Evolutionary conservation across 2,329 filamentous ascomycete genomes (phyloP).

Genomic region (Exophiala sideris): DNA sequence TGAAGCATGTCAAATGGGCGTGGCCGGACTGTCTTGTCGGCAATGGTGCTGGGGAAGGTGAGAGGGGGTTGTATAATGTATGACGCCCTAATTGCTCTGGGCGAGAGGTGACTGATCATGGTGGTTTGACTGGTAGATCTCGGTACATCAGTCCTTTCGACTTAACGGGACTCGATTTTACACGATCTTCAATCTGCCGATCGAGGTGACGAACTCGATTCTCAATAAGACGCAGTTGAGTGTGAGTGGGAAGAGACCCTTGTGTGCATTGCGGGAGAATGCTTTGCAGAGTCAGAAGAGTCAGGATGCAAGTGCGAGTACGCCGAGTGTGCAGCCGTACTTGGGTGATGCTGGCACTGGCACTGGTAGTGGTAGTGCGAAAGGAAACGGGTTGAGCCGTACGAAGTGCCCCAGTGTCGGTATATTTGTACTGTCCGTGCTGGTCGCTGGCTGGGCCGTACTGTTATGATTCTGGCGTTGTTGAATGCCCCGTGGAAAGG

Average conservation of each 20-base stretch:
- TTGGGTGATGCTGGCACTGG: too few relatives aligned
- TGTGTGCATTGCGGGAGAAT: slow-evolving; percentile 9
- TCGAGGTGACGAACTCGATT: slow-evolving; percentile 66
- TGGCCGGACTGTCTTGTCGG: slow-evolving; percentile 69
- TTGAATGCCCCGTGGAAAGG: too few relatives aligned
- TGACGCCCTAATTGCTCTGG: too few relatives aligned
- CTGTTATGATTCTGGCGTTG: too few relatives aligned
- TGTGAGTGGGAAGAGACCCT: slow-evolving; percentile 4
- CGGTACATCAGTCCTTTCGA: slow-evolving; percentile 67
- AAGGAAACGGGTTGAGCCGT: too few relatives aligned
- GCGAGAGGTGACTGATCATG: too few relatives aligned
- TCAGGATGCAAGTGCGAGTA: slow-evolving; percentile 10
- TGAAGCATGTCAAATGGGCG: slow-evolving; percentile 70
- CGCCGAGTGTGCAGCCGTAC: slow-evolving; percentile 6
- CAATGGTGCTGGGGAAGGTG: slow-evolving; percentile 42
- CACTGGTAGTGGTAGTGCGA: slow-evolving; percentile 2
- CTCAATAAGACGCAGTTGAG: slow-evolving; percentile 19
- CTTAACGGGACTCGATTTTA: slow-evolving; percentile 63
- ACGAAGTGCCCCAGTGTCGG: too few relatives aligned
- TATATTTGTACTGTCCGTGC: too few relatives aligned
- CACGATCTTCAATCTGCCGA: slow-evolving; percentile 68
- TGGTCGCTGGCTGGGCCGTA: too few relatives aligned
- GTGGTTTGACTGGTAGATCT: slow-evolving; percentile 59
- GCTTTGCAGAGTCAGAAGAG: slow-evolving; percentile 6
- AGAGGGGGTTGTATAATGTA: slow-evolving; percentile 14